A percentile compares a stretch with the other conserved stretches of the same genome.
These are phyloP conservation scores for Colletotrichum chrysophilum DNA, from an alignment of 2,329 filamentous ascomycete species.

Conservation along the genomic window DNA sequence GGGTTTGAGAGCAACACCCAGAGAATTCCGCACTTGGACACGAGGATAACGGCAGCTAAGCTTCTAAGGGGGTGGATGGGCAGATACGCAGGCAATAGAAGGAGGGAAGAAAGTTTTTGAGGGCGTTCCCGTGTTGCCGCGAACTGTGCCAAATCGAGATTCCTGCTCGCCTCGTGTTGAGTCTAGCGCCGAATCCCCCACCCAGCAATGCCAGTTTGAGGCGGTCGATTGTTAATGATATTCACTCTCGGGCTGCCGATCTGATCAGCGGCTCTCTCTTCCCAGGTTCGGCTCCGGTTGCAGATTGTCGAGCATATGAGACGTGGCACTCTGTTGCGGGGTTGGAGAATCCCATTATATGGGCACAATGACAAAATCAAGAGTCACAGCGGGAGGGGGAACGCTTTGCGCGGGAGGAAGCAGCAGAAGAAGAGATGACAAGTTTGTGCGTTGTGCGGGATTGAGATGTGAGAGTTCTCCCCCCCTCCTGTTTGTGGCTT, in stretches of 20 bases:
- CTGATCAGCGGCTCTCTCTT: neutral
- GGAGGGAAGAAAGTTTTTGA: neutral
- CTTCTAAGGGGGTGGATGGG: constrained; percentile 10
- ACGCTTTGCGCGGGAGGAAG: neutral
- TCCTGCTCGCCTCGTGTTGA: neutral
- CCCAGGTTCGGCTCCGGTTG: neutral
- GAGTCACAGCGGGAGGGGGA: neutral
- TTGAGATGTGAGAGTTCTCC: neutral
- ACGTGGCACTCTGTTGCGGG: constrained; percentile 5
- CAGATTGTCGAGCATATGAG: constrained; percentile 11
- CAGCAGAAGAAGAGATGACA: neutral
- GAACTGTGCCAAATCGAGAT: neutral
- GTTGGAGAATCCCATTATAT: neutral
- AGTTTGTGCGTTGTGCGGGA: neutral
- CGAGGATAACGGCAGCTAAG: constrained; percentile 11
- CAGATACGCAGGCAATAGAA: neutral
- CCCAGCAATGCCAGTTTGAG: neutral
- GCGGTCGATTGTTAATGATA: neutral
- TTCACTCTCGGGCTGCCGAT: neutral
- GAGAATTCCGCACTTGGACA: neutral
- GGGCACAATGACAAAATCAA: neutral
- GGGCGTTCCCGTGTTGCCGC: neutral
- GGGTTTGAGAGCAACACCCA: neutral
- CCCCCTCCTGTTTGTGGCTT: neutral
- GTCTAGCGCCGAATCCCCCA: constrained; percentile 8